Evolutionary conservation across 345 rosid genomes (phyloP), one percentile per base, ranked within the genome.

Genomic region (Citrus maxima): DNA sequence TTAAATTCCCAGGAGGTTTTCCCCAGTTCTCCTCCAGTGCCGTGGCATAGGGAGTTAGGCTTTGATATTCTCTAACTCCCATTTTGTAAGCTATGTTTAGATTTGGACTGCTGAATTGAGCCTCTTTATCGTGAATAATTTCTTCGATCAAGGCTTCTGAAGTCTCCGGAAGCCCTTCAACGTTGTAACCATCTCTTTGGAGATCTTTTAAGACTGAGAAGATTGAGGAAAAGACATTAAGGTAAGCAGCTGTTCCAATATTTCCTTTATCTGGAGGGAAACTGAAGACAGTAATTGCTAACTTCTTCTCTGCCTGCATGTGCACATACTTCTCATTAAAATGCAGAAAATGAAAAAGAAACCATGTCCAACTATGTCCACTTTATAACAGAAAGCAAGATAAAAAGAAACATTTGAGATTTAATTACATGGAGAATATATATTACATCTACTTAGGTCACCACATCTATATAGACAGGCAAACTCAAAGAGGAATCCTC

Each of bases 261-360:
- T 96, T 96, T 58, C 99, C 99, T 81, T 96, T 96, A 83, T 96
- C 98, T 2, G 99, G 98, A 79, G 99, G 99, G 86, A 95, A 95
- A 85, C 98, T 95, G 90, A 95, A 95, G 79, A 95, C 99, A 8
- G 99, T 95, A 81, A 96, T 92, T 13, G 99, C 98, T 8, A 96
- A 75, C 83, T 80, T 93, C 91, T 94, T 96, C 87, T 90, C 97
- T 10, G 91, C 86, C 99, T 95, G 97, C 85, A 79, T 70, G 67
- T 35, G 28, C 55, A 80, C 56, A 25, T 27, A 10, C 42, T 79
- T 67, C 74, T 79, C 59, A 82, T 38, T 66, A 83, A 40, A 79
- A 32, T 78, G 38, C 64, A 77, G 42, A 76, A 73, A 67, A 35
- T 40, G 0, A 21, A 21, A 38, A 0, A 1, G 7, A 64, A 67